Conservation (phyloP, 352 stramenopile species). For the Globisporangium cylindrosporum region DNA sequence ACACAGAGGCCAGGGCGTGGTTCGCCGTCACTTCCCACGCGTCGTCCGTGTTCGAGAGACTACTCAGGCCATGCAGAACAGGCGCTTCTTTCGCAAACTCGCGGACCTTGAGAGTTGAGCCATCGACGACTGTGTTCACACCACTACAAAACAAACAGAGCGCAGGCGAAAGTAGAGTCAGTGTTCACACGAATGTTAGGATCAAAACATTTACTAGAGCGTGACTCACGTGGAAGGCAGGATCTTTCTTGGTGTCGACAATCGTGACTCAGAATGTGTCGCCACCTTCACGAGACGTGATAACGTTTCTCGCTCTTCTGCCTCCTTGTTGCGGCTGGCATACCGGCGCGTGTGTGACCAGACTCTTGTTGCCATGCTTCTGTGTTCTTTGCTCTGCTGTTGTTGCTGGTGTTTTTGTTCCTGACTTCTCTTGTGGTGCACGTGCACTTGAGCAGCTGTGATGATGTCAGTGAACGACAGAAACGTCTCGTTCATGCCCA, state of each 20-base stretch:
- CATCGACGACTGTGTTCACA: background rate
- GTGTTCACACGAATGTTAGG: background rate
- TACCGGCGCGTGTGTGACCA: background rate
- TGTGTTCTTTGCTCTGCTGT: background rate
- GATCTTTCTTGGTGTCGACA: slow-evolving; percentile 32
- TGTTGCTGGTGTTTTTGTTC: background rate
- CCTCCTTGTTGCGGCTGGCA: background rate
- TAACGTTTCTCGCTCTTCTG: slow-evolving; percentile 15
- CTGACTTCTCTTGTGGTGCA: slow-evolving; percentile 16
- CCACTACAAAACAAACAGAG: background rate
- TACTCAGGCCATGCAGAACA: slow-evolving; percentile 11
- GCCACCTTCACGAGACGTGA: background rate
- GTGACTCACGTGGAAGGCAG: slow-evolving; percentile 30
- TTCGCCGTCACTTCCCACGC: slow-evolving; percentile 57
- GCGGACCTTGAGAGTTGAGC: background rate
- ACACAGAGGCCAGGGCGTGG: slow-evolving; percentile 42
- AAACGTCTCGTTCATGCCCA: slow-evolving; percentile 23
- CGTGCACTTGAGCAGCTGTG: slow-evolving; percentile 20
- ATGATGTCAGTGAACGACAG: slow-evolving; percentile 43
- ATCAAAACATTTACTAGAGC: background rate
- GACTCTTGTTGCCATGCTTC: background rate
- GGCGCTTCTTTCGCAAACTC: background rate
- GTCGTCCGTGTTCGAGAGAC: slow-evolving; percentile 24
- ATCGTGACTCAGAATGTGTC: background rate
- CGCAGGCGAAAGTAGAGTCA: background rate